Evolutionary conservation across 2,329 filamentous ascomycete species (phyloP).

Genomic region (Ceratocystis cubensis): DNA sequence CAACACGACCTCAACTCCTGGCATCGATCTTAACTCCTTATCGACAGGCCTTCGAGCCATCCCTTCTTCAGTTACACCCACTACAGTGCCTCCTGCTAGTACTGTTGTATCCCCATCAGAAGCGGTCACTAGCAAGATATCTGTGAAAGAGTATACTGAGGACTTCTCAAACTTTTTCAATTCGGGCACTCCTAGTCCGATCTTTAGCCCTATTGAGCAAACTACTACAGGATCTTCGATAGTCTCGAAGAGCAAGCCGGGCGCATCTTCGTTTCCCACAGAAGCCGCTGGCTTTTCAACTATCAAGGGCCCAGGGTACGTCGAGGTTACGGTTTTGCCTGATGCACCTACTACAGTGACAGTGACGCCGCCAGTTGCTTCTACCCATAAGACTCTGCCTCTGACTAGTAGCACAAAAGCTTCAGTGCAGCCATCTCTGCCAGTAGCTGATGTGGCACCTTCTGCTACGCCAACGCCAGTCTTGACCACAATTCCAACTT

Average conservation of each 20-base stretch:
- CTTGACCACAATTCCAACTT: not conserved
- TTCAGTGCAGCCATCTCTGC: not conserved
- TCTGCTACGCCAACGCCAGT: not conserved
- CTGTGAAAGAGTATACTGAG: not conserved
- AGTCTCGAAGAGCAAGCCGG: not conserved
- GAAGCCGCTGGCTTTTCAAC: not conserved
- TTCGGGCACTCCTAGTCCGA: slow-evolving; percentile 17
- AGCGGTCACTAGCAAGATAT: not conserved
- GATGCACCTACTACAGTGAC: slow-evolving; percentile 8
- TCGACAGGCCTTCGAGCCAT: not conserved
- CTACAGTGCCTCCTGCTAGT: not conserved
- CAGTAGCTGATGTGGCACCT: not conserved
- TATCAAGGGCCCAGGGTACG: not conserved
- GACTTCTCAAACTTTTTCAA: slow-evolving; percentile 15
- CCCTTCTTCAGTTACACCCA: not conserved
- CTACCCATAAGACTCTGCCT: not conserved
- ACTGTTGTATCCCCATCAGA: not conserved
- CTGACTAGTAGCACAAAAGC: not conserved
- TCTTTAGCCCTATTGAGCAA: slow-evolving; percentile 11
- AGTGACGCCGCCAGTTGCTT: not conserved
- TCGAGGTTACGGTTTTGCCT: slow-evolving; percentile 6
- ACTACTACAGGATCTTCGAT: not conserved
- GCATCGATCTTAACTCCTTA: not conserved
- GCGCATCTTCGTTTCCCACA: not conserved
- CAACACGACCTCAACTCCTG: not conserved